Evolutionary conservation across 768 basidiomycete genomes (phyloP).

Genomic region (Russula vinacea): DNA sequence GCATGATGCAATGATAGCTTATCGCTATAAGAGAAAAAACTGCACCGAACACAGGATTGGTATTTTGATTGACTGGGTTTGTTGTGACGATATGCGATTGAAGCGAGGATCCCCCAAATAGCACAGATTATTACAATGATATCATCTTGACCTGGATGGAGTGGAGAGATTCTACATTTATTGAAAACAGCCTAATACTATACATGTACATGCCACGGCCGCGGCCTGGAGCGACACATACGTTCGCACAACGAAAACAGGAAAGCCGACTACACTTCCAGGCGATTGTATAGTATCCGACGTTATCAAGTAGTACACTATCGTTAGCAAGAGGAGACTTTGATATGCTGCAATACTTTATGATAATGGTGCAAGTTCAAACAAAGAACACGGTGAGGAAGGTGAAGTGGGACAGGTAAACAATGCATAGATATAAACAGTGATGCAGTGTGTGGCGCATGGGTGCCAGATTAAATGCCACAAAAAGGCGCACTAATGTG

Average conservation of each 20-base stretch:
- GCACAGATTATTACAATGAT: neutral
- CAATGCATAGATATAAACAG: conserved; percentile 27
- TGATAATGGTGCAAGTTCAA: conserved; percentile 21
- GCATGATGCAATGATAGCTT: conserved; percentile 3
- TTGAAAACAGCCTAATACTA: conserved; percentile 10
- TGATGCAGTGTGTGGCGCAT: conserved; percentile 14
- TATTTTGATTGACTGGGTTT: conserved; percentile 4
- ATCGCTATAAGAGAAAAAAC: neutral
- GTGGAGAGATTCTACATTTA: conserved; percentile 3
- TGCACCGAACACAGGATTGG: no score
- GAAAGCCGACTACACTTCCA: conserved; percentile 3
- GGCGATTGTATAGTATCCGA: conserved; percentile 15
- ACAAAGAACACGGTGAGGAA: conserved; percentile 6
- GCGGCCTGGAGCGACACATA: neutral
- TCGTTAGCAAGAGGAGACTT: conserved; percentile 20
- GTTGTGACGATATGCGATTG: neutral
- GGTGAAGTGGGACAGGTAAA: conserved; percentile 17
- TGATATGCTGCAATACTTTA: conserved; percentile 24
- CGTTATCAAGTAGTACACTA: conserved; percentile 23
- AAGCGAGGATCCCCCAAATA: neutral
- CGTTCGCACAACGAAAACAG: neutral
- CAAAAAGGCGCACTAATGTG: conserved; percentile 18
- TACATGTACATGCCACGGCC: neutral
- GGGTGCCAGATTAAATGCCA: conserved; percentile 22
- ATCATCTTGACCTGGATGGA: neutral